Percentiles rank a stretch among this genome's conserved stretches.
These are phyloP conservation scores for Euphrasia confusa DNA, from an alignment of 257 asterid genomes.

Conservation along the genomic window DNA sequence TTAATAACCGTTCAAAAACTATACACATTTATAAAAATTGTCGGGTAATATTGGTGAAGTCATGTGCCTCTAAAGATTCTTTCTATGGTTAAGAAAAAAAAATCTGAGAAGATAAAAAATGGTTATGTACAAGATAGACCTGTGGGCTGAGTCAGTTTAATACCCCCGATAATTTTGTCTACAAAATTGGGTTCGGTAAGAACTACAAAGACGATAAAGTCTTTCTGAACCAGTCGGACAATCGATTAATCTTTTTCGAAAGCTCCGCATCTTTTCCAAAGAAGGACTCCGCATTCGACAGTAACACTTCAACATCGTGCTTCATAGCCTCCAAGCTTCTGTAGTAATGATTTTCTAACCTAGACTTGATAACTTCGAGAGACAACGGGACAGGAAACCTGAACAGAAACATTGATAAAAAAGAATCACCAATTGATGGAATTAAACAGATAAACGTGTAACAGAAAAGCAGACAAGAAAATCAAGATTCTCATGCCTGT, in stretches of 20 bases:
- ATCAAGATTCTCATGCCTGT: constrained; percentile 40
- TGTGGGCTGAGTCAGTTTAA: not conserved
- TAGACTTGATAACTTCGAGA: constrained; percentile 57
- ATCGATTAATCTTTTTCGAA: constrained; percentile 49
- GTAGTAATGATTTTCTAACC: constrained; percentile 80
- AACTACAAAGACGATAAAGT: constrained; percentile 46
- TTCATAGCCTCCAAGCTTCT: constrained; percentile 72
- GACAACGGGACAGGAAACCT: constrained; percentile 93
- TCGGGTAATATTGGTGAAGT: no score
- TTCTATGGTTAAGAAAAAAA: not conserved
- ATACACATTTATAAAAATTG: no score
- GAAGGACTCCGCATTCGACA: constrained; percentile 55
- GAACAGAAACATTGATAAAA: constrained; percentile 23
- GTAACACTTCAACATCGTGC: constrained; percentile 74
- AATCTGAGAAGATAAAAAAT: not conserved
- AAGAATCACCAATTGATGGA: not conserved
- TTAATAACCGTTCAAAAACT: no score
- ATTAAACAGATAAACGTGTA: not conserved
- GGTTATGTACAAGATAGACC: constrained; percentile 28
- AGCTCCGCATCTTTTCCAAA: constrained; percentile 57
- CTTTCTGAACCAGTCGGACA: constrained; percentile 71
- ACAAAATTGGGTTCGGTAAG: constrained; percentile 52
- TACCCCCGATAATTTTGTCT: constrained; percentile 35
- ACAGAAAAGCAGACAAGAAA: not conserved
- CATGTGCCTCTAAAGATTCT: not conserved